Evolutionary conservation across 108 stramenopile species (phyloP), one percentile per base, ranked within the genome.

Genomic region (Cyclostephanos invisitatus): DNA sequence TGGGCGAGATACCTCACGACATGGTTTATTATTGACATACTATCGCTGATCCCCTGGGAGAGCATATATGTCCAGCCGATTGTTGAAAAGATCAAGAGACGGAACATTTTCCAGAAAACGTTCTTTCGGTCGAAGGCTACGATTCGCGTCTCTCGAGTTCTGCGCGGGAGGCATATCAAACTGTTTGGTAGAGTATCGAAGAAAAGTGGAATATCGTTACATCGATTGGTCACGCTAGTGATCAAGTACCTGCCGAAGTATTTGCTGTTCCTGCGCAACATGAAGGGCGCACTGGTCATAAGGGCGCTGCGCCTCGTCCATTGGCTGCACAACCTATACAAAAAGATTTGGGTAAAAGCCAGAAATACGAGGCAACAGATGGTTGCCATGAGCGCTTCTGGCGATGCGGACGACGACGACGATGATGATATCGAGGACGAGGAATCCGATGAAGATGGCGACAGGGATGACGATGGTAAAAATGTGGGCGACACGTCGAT

Each of bases 211-310:
- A 83, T 81, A 18, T 65, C 77, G 7, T 66, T 80, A 15, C 77
- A 76, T 35, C 78, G 89, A 12, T 64, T 94, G 65, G 74, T 94
- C 9, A 74, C 62, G 17, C 46, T 91, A 29, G 62, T 91, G 18
- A 90, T 94, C 83, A 87, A 89, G 58, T 94, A 94, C 71, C 67
- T 91, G 54, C 93, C 93, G 5, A 94, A 91, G 77, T 94, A 94
- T 67, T 21, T 87, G 21, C 22, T 94, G 46, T 94, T 91, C 68
- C 50, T 85, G 63, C 85, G 87, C 35, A 89, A 94, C 67, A 94
- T 91, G 91, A 87, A 85, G 61, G 85, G 84, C 9, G 89, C 89
- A 5, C 18, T 94, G 49, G 83, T 79, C 7, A 53, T 91, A 6
- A 83, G 90, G 17, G 47, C 86, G 20, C 62, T 94, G 48, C 68